Conservation (phyloP, 1,284 basidiomycete genomes). For the Fomitopsis betulina region DNA sequence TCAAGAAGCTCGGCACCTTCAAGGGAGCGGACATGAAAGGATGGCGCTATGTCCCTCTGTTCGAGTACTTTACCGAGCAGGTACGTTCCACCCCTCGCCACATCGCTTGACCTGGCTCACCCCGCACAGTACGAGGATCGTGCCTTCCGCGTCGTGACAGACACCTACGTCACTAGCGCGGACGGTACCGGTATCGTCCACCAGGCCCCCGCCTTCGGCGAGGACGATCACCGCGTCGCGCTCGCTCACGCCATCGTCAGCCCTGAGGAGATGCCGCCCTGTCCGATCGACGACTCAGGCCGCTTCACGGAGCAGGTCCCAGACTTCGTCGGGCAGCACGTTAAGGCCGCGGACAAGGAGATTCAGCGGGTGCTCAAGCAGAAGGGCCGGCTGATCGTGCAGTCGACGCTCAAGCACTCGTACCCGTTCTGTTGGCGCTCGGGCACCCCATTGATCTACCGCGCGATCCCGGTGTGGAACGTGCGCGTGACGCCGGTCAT, state of each 20-base stretch:
- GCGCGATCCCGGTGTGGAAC: constrained; percentile 96
- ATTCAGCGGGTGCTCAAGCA: constrained; percentile 92
- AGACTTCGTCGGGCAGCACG: constrained; percentile 87
- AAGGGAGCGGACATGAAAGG: constrained; percentile 92
- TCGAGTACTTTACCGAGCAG: constrained; percentile 95
- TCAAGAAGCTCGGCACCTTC: constrained; percentile 86
- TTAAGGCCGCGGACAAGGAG: constrained; percentile 94
- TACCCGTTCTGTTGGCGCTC: constrained; percentile 99
- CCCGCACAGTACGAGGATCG: constrained; percentile 76
- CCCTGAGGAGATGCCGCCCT: constrained; percentile 91
- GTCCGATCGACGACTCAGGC: constrained; percentile 90
- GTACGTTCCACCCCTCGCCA: constrained; percentile 33
- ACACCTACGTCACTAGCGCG: constrained; percentile 91
- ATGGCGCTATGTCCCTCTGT: constrained; percentile 94
- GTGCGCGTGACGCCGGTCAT: constrained; percentile 84
- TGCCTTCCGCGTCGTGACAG: constrained; percentile 87
- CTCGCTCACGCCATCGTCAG: constrained; percentile 80
- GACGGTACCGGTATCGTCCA: constrained; percentile 99
- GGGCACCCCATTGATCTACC: constrained; percentile 93
- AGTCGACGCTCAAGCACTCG: constrained; percentile 83
- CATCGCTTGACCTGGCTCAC: not conserved
- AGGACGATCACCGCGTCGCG: constrained; percentile 96
- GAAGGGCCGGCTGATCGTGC: constrained; percentile 85
- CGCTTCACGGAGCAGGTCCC: constrained; percentile 86
- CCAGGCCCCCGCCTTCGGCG: constrained; percentile 98